phyloP scores from a whole-genome alignment of 768 basidiomycete species.

The Hysterangium stoloniferum region DNA sequence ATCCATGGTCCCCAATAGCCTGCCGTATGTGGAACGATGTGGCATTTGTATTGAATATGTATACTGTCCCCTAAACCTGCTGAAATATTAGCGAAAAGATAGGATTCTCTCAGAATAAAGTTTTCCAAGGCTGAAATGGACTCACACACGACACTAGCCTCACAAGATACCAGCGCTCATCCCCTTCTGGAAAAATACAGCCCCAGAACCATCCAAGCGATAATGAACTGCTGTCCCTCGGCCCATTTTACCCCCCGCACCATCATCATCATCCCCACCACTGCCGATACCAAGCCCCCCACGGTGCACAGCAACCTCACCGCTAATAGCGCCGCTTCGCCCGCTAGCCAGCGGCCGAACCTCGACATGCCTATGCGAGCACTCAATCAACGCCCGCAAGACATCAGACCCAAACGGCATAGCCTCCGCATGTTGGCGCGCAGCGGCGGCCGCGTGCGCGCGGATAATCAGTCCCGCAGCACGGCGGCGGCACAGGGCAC shows the following conservation, averaged over 20 bases:
- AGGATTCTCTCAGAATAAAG: too few species aligned
- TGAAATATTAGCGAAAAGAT: too few species aligned
- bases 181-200: constrained; percentile 66
- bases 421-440: not conserved
- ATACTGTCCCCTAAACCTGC: too few species aligned
- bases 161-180: constrained; percentile 58
- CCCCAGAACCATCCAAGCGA: constrained; percentile 55
- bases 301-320: constrained; percentile 65
- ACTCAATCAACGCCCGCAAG: constrained; percentile 49
- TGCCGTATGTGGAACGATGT: too few species aligned
- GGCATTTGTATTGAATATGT: too few species aligned
- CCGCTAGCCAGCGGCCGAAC: constrained; percentile 67
- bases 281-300: constrained; percentile 25
- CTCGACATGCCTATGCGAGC: constrained; percentile 64
- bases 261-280: constrained; percentile 20
- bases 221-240: constrained; percentile 61
- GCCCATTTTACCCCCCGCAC: constrained; percentile 31
- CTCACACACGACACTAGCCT: too few species aligned
- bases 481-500: constrained; percentile 46
- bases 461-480: constrained; percentile 51
- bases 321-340: constrained; percentile 68
- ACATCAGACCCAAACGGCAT: constrained; percentile 51
- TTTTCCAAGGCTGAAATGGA: too few species aligned
- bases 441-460: constrained; percentile 35
- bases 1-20: too few species aligned